Evolutionary conservation across 2,329 filamentous ascomycete species (phyloP), one percentile per base, ranked within the genome.

Genomic region (Geoglossum cookeanum): DNA sequence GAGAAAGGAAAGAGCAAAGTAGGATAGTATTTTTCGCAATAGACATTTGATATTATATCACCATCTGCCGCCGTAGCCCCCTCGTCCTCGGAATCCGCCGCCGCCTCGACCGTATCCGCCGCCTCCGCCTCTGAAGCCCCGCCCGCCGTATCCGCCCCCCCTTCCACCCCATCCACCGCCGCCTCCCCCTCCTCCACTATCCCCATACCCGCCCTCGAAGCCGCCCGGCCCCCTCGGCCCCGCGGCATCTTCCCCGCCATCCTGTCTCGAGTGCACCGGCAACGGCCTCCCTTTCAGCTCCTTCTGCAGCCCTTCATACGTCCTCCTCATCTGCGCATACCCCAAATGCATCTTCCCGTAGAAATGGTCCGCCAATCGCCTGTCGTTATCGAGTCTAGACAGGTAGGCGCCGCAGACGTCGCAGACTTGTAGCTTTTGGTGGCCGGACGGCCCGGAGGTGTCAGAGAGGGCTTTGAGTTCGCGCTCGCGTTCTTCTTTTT

Each of bases 271-370:
- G n/a, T 44, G 33, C 56, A 47, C 72, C 17, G 79, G 81, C 45
- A 80, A 78, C 53, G 77, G 75, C 32, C 86, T 75, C 1, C 84
- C 84, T 67, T 88, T 86, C 70, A 95, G 76, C 67, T 96, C 89
- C 70, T 89, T 89, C 55, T 84, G 84, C 61, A 98, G 81, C n/a
- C 79, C 74, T 58, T 95, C 89, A 65, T 81, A 89, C 2, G 89
- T 92, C 76, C 92, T 94, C 64, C 92, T 81, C 92, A 98, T 98
- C 72, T 95, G 87, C 15, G 92, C 92, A 68, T 97, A 98, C 0
- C 92, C 92, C 58, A 98, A 73, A 67, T 98, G 92, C 92, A 98
- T 98, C 76, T 98, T 98, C 27, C 92, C 92, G 70, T 96, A 97
- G 68, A 98, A 98, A 69, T 98, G 92, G 68, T 98, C 92, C 22